Conservation (phyloP, 345 rosid species). For the Euphorbia tirucalli region DNA sequence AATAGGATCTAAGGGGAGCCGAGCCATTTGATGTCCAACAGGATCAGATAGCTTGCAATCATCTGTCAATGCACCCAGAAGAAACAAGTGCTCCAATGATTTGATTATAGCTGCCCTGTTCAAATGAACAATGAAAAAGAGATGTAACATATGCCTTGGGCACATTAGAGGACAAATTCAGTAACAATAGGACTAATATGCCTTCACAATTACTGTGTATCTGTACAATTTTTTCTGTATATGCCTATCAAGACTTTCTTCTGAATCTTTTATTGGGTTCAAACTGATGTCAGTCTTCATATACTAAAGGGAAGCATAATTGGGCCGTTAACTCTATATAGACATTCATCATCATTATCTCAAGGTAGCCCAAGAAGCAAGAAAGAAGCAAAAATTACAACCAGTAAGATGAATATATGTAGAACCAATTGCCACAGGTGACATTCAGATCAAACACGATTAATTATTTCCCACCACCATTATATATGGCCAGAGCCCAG, state of each 20-base stretch:
- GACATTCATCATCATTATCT: too few species aligned
- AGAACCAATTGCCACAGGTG: too few species aligned
- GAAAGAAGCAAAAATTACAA: neutral
- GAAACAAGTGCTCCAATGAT: conserved; percentile 72
- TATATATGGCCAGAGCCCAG: too few species aligned
- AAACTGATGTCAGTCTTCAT: conserved; percentile 19
- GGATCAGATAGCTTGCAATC: conserved; percentile 82
- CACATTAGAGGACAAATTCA: neutral
- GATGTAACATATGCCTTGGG: conserved; percentile 5
- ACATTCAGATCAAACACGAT: too few species aligned
- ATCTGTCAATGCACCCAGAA: conserved; percentile 87
- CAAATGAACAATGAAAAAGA: conserved; percentile 24
- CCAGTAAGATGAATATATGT: too few species aligned
- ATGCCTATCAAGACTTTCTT: neutral
- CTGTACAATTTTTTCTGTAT: neutral
- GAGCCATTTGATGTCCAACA: conserved; percentile 83
- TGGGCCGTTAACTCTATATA: conserved; percentile 81
- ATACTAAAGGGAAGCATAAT: conserved; percentile 63
- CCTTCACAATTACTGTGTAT: neutral
- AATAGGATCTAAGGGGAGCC: conserved; percentile 84
- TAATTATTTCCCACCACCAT: too few species aligned
- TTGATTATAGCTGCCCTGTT: conserved; percentile 72
- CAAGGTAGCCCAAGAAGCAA: neutral
- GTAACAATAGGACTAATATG: neutral
- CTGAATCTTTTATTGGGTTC: conserved; percentile 10